Evolutionary conservation across 495 filamentous ascomycete species (phyloP).

Genomic region (Hypoxylon trugodes): DNA sequence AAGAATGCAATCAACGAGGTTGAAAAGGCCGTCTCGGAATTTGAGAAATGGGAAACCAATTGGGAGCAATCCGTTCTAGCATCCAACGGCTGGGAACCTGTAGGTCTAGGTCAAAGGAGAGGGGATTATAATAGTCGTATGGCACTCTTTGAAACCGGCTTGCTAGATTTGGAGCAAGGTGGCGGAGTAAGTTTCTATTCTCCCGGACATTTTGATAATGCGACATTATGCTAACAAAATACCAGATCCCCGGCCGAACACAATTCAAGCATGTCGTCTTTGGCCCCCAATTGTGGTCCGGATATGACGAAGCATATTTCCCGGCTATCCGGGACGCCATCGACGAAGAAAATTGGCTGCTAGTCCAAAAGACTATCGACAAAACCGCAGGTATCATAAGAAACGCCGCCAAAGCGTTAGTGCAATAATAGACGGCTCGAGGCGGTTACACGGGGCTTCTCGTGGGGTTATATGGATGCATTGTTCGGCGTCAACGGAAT

Average conservation of each 20-base stretch:
- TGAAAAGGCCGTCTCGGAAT: conserved; percentile 64
- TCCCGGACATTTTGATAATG: neutral
- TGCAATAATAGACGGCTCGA: conserved; percentile 24
- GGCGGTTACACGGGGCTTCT: neutral
- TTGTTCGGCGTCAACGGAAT: conserved; percentile 33
- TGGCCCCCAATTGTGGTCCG: conserved; percentile 81
- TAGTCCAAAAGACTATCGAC: conserved; percentile 73
- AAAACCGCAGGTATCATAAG: conserved; percentile 75
- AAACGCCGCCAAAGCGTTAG: conserved; percentile 67
- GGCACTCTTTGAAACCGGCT: conserved; percentile 80
- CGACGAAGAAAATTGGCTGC: conserved; percentile 71
- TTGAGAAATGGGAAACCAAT: conserved; percentile 73
- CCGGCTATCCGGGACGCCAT: conserved; percentile 86
- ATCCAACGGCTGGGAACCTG: conserved; percentile 73
- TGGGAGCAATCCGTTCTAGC: conserved; percentile 75
- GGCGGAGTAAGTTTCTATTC: conserved; percentile 70
- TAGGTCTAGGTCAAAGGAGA: conserved; percentile 67
- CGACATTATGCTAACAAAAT: conserved; percentile 9
- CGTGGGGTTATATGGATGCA: conserved; percentile 24
- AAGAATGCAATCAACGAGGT: conserved; percentile 69
- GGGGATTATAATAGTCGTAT: conserved; percentile 75
- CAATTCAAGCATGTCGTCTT: conserved; percentile 96
- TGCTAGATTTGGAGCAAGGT: conserved; percentile 75
- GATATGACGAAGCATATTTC: conserved; percentile 79
- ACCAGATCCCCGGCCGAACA: conserved; percentile 81